Evolutionary conservation across 208 protist species (phyloP).

Genomic region (Naegleria fowleri): DNA sequence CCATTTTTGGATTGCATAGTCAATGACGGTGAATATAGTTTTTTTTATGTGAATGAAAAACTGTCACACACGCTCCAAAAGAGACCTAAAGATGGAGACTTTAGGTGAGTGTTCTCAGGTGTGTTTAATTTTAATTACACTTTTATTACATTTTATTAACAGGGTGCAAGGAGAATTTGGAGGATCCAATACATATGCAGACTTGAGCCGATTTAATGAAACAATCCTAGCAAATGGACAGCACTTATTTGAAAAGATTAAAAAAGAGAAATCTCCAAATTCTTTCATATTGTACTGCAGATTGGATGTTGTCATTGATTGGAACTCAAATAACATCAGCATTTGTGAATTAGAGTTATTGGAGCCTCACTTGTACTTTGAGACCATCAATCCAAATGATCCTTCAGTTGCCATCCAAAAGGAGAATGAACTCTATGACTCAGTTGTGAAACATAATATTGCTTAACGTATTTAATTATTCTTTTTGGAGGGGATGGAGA

Average conservation of each 20-base stretch:
- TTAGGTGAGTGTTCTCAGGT: background rate
- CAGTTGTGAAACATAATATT: background rate
- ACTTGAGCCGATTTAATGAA: background rate
- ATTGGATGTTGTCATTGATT: background rate
- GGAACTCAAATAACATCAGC: background rate
- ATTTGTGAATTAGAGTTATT: background rate
- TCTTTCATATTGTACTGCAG: background rate
- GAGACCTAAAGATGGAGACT: background rate
- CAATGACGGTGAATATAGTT: background rate
- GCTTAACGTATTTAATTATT: no score
- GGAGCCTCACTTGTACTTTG: background rate
- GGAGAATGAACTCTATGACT: background rate
- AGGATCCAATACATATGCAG: background rate
- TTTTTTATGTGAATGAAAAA: background rate
- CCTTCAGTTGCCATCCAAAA: background rate
- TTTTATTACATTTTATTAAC: no score
- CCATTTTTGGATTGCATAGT: background rate
- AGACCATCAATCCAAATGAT: background rate
- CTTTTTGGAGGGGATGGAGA: no score
- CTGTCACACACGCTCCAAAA: background rate
- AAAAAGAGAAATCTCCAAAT: conserved; percentile 1
- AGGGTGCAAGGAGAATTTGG: background rate
- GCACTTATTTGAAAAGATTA: background rate
- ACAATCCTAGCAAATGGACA: background rate
- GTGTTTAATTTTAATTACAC: no score